These are phyloP conservation scores for Colletotrichum gloeosporioides DNA, from an alignment of 2,329 filamentous ascomycete genomes.

Conservation along the genomic window DNA sequence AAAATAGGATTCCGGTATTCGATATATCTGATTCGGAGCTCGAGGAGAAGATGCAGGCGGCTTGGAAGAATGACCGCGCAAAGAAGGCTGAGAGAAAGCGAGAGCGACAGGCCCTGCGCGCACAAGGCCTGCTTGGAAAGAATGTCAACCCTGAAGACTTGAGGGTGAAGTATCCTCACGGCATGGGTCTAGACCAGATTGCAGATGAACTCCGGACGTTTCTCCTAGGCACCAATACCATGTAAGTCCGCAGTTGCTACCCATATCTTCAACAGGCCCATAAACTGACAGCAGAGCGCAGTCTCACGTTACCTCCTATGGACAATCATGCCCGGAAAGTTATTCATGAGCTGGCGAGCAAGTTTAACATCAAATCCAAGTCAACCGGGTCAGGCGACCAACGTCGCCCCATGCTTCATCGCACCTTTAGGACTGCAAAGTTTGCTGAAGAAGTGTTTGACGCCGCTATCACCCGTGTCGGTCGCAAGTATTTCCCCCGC, in stretches of 20 bases:
- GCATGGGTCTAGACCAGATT: constrained; percentile 74
- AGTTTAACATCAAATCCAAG: constrained; percentile 81
- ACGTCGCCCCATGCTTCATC: constrained; percentile 79
- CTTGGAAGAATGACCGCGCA: constrained; percentile 71
- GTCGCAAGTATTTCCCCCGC: constrained; percentile 61
- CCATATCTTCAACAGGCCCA: background rate
- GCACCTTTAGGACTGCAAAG: constrained; percentile 69
- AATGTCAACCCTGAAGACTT: constrained; percentile 62
- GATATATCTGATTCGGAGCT: constrained; percentile 72
- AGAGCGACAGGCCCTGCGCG: constrained; percentile 72
- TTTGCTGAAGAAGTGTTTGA: constrained; percentile 65
- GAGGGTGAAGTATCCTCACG: constrained; percentile 73
- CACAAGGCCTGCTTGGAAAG: constrained; percentile 69
- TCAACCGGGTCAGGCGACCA: constrained; percentile 76
- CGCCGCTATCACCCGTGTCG: constrained; percentile 48
- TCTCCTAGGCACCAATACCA: constrained; percentile 55
- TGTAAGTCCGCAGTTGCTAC: background rate
- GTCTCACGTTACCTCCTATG: constrained; percentile 83
- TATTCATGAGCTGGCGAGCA: constrained; percentile 79
- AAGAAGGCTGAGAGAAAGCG: constrained; percentile 76
- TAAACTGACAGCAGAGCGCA: constrained; percentile 35
- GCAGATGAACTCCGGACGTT: constrained; percentile 77
- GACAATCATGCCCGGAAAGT: constrained; percentile 77
- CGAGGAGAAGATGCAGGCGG: constrained; percentile 60
- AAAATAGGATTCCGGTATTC: constrained; percentile 55